A percentile compares a stretch with the other conserved stretches of the same genome.
Evolutionary conservation across 108 stramenopile species (phyloP).

Genomic region (Nitzschia sp.): DNA sequence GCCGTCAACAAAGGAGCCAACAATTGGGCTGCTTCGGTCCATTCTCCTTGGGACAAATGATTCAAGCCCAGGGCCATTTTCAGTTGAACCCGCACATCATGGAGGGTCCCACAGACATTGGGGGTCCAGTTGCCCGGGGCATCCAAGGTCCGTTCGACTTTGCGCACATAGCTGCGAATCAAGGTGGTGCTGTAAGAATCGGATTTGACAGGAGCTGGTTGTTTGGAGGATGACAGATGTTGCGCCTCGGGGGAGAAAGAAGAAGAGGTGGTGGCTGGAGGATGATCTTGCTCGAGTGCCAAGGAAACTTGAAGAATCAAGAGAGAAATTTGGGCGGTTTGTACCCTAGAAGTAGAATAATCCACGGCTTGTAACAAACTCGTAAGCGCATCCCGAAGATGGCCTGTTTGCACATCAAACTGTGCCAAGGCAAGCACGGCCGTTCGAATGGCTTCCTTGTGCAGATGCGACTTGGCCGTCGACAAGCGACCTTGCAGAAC

Average conservation of each 20-base stretch:
- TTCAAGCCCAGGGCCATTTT: constrained; percentile 38
- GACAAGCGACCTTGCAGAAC: constrained; percentile 61
- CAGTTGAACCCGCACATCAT: constrained; percentile 26
- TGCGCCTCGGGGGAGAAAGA: no score
- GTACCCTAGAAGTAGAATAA: constrained; percentile 58
- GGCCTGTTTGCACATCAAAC: constrained; percentile 42
- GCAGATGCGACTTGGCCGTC: constrained; percentile 65
- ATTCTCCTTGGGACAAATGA: constrained; percentile 34
- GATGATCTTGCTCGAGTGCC: background rate
- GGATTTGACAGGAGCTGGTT: constrained; percentile 36
- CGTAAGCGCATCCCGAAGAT: constrained; percentile 36
- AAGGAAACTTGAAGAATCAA: constrained; percentile 46
- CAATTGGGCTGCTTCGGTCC: constrained; percentile 17
- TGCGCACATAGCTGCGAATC: constrained; percentile 24
- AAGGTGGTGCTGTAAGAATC: background rate
- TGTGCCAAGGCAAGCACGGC: constrained; percentile 61
- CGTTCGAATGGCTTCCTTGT: constrained; percentile 78
- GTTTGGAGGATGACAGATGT: constrained; percentile 27
- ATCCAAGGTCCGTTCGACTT: constrained; percentile 34
- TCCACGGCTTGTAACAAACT: constrained; percentile 54
- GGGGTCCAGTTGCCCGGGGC: background rate
- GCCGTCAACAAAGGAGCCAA: constrained; percentile 19
- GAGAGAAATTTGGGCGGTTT: constrained; percentile 57
- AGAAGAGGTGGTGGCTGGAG: no score
- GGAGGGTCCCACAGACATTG: background rate